Evolutionary conservation across 148 eudicot species (phyloP), one percentile per base, ranked within the genome.

Genomic region (Cornus suecica): DNA sequence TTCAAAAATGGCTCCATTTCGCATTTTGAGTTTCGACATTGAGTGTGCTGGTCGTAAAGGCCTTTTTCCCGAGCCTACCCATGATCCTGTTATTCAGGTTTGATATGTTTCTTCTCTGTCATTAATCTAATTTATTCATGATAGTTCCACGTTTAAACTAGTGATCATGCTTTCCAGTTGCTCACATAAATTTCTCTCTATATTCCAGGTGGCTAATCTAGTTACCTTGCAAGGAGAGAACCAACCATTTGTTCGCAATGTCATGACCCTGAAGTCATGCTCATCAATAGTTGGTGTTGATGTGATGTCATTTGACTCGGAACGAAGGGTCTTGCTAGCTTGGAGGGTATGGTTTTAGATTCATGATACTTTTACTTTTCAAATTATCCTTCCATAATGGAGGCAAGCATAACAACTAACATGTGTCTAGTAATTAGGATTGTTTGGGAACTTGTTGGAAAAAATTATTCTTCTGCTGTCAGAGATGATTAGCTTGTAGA

Each of bases 31-130:
- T 86, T 95, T 95, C 83, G 99, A 95, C 84, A 95, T 95, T 58
- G 99, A 95, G 84, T 95, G 99, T 81, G 97, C 99, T 83, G 99
- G 99, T 61, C 96, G 99, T 56, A 95, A 95, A 86, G 99, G 99
- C 73, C 90, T 69, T 83, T 95, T 95, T 78, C 99, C 99, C 20
- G 97, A 92, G 82, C 94, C 99, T 70, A 88, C 80, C 31, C 92
- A 92, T 63, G 99, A 95, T 85, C 99, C 99, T 76, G 97, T 95
- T 52, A 95, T 95, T 78, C 99, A 95, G 97, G 99, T 95, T 72
- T 25, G 24, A 41, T 61, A 70, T 70, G 51, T 32, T 52, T 74
- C 45, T 56, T 34, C 66, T 52, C 23, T 41, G 15, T 41, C 56
- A 45, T 52, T 22, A 4, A 74, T 30, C 32, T 74, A 29, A 25